These are phyloP conservation scores for Afroboletus lepidellus DNA, from an alignment of 1,284 basidiomycete species.

Conservation along the genomic window DNA sequence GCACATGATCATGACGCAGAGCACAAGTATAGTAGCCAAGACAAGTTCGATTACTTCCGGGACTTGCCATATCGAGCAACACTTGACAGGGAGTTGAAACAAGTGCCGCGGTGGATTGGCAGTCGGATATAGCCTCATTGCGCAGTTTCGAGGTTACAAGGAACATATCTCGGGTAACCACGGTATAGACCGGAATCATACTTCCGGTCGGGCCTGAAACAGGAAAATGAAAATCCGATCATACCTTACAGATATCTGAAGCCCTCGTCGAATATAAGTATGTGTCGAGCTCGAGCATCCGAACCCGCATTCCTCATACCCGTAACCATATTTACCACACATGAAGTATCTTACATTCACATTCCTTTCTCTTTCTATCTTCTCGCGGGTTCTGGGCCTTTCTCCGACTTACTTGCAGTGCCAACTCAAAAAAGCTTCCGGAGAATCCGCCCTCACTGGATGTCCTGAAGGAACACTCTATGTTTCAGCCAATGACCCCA, in stretches of 20 bases:
- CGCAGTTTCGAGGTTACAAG: not conserved
- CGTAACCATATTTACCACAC: not conserved
- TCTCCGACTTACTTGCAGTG: constrained; percentile 49
- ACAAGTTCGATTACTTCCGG: not conserved
- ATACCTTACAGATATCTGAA: not conserved
- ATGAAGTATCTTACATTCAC: constrained; percentile 13
- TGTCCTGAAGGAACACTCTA: constrained; percentile 57
- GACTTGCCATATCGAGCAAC: not conserved
- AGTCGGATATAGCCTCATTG: not conserved
- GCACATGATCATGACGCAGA: no score
- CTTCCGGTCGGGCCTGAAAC: constrained; percentile 2
- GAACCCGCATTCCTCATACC: not conserved
- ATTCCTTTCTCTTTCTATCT: constrained; percentile 9
- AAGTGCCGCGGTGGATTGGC: not conserved
- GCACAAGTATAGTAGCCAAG: no score
- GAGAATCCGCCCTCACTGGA: constrained; percentile 45
- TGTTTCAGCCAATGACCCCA: constrained; percentile 48
- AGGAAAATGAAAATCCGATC: not conserved
- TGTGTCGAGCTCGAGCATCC: not conserved
- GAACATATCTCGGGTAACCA: not conserved
- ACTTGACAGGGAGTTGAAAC: not conserved
- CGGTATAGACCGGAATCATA: not conserved
- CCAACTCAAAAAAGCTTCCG: constrained; percentile 47
- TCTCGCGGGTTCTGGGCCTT: constrained; percentile 29
- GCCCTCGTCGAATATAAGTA: not conserved